phyloP scores from a whole-genome alignment of 2,329 filamentous ascomycete species.

The Amylocarpus encephaloides region DNA sequence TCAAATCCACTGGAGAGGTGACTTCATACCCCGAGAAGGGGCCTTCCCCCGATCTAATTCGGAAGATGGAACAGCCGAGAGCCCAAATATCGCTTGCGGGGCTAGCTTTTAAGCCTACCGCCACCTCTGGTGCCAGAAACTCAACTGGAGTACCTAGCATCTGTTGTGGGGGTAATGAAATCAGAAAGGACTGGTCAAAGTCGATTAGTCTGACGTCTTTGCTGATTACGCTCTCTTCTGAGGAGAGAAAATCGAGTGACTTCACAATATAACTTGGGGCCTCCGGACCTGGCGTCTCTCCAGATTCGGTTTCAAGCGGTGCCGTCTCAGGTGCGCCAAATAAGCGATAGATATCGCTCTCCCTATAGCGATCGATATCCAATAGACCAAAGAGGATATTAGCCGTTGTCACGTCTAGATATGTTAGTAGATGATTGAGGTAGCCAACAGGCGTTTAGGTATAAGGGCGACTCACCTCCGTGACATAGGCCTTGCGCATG shows the following conservation, averaged over 20 bases:
- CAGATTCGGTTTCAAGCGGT: constrained; percentile 5
- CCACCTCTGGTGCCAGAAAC: constrained; percentile 24
- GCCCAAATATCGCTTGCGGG: constrained; percentile 22
- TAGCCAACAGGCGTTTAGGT: too few species aligned
- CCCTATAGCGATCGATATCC: constrained; percentile 5
- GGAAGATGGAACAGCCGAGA: constrained; percentile 7
- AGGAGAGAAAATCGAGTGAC: constrained; percentile 19
- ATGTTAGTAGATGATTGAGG: too few species aligned
- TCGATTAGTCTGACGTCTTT: too few species aligned
- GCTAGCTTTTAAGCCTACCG: constrained; percentile 13
- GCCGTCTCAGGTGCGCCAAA: constrained; percentile 6
- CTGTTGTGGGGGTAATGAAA: too few species aligned
- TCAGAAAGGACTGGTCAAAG: too few species aligned
- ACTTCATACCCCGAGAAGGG: too few species aligned
- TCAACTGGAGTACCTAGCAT: constrained; percentile 21
- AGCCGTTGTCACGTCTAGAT: constrained; percentile 18
- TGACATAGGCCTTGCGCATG: constrained; percentile 25
- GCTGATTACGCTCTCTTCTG: constrained; percentile 4
- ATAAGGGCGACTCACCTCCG: constrained; percentile 25
- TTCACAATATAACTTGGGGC: constrained; percentile 25
- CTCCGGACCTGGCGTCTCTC: constrained; percentile 10
- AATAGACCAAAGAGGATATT: constrained; percentile 17
- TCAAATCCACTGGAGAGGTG: too few species aligned
- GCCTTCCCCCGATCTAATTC: too few species aligned
- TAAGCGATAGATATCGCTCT: constrained; percentile 6